These are phyloP conservation scores for Colletotrichum agaves DNA, from an alignment of 2,329 filamentous ascomycete species.

Conservation along the genomic window DNA sequence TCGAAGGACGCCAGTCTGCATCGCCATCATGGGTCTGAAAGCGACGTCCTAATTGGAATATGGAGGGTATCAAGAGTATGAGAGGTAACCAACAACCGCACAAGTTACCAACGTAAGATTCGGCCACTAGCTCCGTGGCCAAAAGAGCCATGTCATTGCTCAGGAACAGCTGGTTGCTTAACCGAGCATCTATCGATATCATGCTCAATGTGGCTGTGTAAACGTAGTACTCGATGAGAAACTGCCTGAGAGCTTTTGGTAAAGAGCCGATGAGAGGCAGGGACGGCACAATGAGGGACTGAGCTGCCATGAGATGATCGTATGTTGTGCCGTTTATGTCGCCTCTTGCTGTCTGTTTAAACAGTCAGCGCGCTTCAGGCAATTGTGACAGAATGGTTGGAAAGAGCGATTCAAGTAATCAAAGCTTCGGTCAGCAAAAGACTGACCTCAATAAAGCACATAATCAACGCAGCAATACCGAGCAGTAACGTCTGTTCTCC, in stretches of 20 bases:
- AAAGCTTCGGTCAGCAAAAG: rapidly evolving
- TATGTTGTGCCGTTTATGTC: constrained; percentile 57
- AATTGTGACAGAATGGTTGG: too few species aligned
- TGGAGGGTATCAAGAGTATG: constrained; percentile 49
- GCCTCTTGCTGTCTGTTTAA: constrained; percentile 50
- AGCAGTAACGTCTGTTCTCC: constrained; percentile 51
- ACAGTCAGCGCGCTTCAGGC: not conserved
- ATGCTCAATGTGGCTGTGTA: constrained; percentile 59
- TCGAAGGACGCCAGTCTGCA: not conserved
- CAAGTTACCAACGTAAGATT: constrained; percentile 49
- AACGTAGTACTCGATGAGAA: constrained; percentile 60
- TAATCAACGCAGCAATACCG: constrained; percentile 56
- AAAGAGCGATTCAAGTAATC: too few species aligned
- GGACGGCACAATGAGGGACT: constrained; percentile 44
- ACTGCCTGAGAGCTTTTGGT: constrained; percentile 53
- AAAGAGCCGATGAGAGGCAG: not conserved
- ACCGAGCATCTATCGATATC: constrained; percentile 53
- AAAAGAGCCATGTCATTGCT: constrained; percentile 45
- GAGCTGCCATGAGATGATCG: constrained; percentile 57
- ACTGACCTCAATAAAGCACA: constrained; percentile 59
- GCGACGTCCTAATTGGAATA: constrained; percentile 55
- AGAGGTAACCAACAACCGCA: constrained; percentile 54
- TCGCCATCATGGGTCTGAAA: not conserved
- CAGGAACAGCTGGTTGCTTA: constrained; percentile 45
- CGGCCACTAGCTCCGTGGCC: constrained; percentile 44